Evolutionary conservation across 2,329 filamentous ascomycete species (phyloP).

Genomic region (Fusarium haematococcum): DNA sequence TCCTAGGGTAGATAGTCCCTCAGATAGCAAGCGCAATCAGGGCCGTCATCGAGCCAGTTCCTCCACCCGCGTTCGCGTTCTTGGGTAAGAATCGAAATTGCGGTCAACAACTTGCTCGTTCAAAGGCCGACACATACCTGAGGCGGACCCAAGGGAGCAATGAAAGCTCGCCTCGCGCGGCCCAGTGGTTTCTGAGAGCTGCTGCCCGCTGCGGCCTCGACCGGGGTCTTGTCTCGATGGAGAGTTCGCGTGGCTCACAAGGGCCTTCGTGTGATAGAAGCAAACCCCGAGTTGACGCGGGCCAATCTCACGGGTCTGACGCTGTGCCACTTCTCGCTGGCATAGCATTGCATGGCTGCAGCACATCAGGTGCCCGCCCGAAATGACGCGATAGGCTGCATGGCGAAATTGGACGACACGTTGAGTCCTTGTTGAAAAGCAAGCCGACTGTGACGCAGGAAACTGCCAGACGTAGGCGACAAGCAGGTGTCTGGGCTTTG

Average conservation of each 20-base stretch:
- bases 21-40: background rate
- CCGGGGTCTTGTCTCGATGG: slow-evolving; percentile 12
- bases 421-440: slow-evolving; percentile 35
- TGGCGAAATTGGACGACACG: slow-evolving; percentile 41
- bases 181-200: slow-evolving; percentile 19
- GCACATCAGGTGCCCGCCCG: slow-evolving; percentile 42
- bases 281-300: slow-evolving; percentile 23
- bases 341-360: slow-evolving; percentile 45
- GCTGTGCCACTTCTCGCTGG: slow-evolving; percentile 41
- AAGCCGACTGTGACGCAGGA: slow-evolving; percentile 30
- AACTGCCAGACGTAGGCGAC: slow-evolving; percentile 19
- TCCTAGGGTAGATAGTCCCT: slow-evolving; percentile 16
- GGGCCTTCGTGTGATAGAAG: slow-evolving; percentile 12
- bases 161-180: slow-evolving; percentile 20
- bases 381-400: slow-evolving; percentile 45
- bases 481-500: slow-evolving; percentile 24
- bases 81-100: background rate
- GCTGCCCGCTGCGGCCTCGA: background rate
- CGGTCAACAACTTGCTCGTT: background rate
- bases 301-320: slow-evolving; percentile 37
- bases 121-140: background rate
- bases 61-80: background rate
- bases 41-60: background rate
- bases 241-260: slow-evolving; percentile 21
- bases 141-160: background rate